Base-by-base conservation (phyloP, 192 early-diverging fungal genomes). In the Paraglomus brasilianum region DNA sequence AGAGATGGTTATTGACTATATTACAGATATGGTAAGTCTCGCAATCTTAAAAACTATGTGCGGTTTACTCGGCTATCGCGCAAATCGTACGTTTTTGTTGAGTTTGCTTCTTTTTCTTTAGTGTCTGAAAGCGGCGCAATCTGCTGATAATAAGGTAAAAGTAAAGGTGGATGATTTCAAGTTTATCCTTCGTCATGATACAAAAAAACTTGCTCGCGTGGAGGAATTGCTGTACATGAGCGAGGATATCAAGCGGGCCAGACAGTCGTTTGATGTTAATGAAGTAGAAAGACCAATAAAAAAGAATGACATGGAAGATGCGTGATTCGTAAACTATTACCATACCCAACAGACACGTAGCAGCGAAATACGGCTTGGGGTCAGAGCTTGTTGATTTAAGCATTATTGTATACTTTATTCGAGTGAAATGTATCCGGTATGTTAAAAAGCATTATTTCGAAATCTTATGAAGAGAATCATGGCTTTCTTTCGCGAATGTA, bases 121-220 rank as follows among this genome's bases (percentile, higher is more conserved):
- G 86, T 88, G 83, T 56, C 74, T 85, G 45, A 80, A 82, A 74
- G 80, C 82, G 65, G 76, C 87, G 30, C 70, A 68, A 43, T 72
- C 78, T 24, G 76, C 80, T n/a, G 76, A 84, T 66, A 70, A 80
- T 55, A 59, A 83, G 50, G 74, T 81, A 6, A 91, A 90, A 68
- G 79, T 91, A 8, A 88, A 82, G 50, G 84, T 90, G 7, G 82
- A 84, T 30, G 92, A 95, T 67, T 86, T 93, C 60, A 84, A 91
- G 30, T 88, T 87, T 72, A 86, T 87, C 5, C 76, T 95, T 8
- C 78, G 89, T 13, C 85, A 87, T 43, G 92, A 95, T 74, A 75
- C 89, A 10, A 93, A 93, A 76, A 93, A 93, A 71, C 79, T 91
- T 38, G 90, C 89, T 4, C 86, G 93, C 70, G 91, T 90, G 2